phyloP scores from a whole-genome alignment of 208 protist species.

The Dictyostelium gargantuum region DNA sequence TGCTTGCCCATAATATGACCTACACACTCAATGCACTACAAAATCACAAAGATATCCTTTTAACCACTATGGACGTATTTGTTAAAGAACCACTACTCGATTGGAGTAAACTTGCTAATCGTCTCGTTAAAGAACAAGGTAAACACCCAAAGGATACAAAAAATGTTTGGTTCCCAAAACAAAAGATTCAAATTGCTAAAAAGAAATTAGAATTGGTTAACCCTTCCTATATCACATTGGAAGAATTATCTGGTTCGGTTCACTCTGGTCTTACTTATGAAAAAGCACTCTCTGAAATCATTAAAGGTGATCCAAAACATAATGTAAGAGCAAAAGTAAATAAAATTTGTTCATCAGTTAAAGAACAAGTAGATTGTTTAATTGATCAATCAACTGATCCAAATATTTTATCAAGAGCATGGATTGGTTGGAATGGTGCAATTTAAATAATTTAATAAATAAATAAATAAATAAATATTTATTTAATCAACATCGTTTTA shows the following conservation, averaged over 20 bases:
- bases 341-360: slow-evolving; percentile 27
- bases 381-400: slow-evolving; percentile 89
- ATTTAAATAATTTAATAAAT: slow-evolving; percentile 58
- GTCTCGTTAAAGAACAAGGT: slow-evolving; percentile 69
- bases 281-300: slow-evolving; percentile 43
- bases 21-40: slow-evolving; percentile 79
- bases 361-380: slow-evolving; percentile 88
- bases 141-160: slow-evolving; percentile 60
- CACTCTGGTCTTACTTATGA: slow-evolving; percentile 58
- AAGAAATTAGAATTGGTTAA: slow-evolving; percentile 82
- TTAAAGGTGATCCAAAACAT: slow-evolving; percentile 67
- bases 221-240: slow-evolving; percentile 74
- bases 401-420: slow-evolving; percentile 88
- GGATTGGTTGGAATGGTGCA: slow-evolving; percentile 74
- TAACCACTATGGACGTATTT: slow-evolving; percentile 91
- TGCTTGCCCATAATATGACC: slow-evolving; percentile 85
- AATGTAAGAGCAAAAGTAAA: slow-evolving; percentile 73
- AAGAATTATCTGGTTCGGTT: slow-evolving; percentile 72
- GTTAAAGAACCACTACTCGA: slow-evolving; percentile 90
- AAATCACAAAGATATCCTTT: slow-evolving; percentile 81
- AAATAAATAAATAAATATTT: background rate
- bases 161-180: slow-evolving; percentile 79
- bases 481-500: too few relatives aligned
- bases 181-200: slow-evolving; percentile 80
- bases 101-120: slow-evolving; percentile 76